Conservation (phyloP, 495 filamentous ascomycete genomes). For the Penicillium cataractarum region DNA sequence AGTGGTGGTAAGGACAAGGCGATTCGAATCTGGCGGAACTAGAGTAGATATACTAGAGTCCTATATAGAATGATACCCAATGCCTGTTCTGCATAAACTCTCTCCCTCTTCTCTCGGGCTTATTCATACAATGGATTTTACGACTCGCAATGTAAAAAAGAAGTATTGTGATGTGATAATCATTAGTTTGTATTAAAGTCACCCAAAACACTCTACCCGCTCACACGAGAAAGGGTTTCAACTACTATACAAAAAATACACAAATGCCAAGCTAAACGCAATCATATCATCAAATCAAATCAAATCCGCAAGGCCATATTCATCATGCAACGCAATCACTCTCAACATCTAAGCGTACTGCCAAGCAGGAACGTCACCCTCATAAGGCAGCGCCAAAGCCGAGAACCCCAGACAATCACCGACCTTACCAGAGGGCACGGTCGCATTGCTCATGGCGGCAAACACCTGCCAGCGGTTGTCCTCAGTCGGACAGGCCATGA, state of each 20-base stretch:
- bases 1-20: constrained; percentile 95
- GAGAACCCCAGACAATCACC: constrained; percentile 46
- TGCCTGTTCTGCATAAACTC: constrained; percentile 7
- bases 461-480: constrained; percentile 50
- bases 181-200: neutral
- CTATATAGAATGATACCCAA: constrained; percentile 26
- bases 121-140: neutral
- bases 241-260: neutral
- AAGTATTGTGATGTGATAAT: neutral
- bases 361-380: constrained; percentile 40
- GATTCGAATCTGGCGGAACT: constrained; percentile 82
- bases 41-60: constrained; percentile 25
- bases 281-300: neutral
- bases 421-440: constrained; percentile 43
- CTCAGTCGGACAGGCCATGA: constrained; percentile 49
- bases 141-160: neutral
- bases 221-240: neutral
- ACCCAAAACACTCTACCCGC: neutral
- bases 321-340: neutral
- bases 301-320: neutral
- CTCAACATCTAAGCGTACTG: constrained; percentile 40
- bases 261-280: neutral
- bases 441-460: constrained; percentile 41
- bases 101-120: neutral
- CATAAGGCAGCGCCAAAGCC: constrained; percentile 34